Base-by-base conservation (phyloP, 2,329 filamentous ascomycete genomes). In the Arthrobotrys sphaeroides region DNA sequence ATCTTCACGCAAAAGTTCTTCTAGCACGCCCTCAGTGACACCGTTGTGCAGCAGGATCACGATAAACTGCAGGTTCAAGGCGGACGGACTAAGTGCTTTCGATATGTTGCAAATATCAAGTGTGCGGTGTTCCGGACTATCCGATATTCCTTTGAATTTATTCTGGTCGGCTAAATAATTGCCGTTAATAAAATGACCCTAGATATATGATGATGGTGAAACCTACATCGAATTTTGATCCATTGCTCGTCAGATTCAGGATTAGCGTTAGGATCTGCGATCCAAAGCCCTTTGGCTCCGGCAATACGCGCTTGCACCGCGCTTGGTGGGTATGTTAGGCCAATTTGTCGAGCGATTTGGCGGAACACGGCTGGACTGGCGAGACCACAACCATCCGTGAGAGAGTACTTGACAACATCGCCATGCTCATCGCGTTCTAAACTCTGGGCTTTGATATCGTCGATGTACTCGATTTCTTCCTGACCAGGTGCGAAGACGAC, bases 221-320 rank as follows among this genome's bases (percentile, higher is more conserved):
- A 67, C 51, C 24, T 53, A 74, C 69, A 67, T 66, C 84, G 84
- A 66, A 90, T 87, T 66, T 89, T 85, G 43, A 93, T 91, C 90
- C 89, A 91, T 13, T 82, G 79, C 0, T 79, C 78, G 0, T 77
- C 78, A 13, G 88, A 82, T 1, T 85, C 82, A 0, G 82, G 82
- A 0, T 81, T 81, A 24, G 87, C 85, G 2, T 10, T 18, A 9
- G 53, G 51, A 77, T 90, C 88, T 3, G 90, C 81, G 51, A 90
- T 85, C 91, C 91, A 94, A 77, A 94, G 84, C 0, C 91, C 92
- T 81, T 94, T 94, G 0, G 90, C 90, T 16, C 90, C 88, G 7
- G 88, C 90, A 36, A 94, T 86, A 0, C 92, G 87, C 0, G 84
- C 91, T 81, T 94, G 91, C 49, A 90, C 89, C 0, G 86, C 89